These are phyloP conservation scores for Angomonas deanei DNA, from an alignment of 208 protist genomes.

Conservation along the genomic window DNA sequence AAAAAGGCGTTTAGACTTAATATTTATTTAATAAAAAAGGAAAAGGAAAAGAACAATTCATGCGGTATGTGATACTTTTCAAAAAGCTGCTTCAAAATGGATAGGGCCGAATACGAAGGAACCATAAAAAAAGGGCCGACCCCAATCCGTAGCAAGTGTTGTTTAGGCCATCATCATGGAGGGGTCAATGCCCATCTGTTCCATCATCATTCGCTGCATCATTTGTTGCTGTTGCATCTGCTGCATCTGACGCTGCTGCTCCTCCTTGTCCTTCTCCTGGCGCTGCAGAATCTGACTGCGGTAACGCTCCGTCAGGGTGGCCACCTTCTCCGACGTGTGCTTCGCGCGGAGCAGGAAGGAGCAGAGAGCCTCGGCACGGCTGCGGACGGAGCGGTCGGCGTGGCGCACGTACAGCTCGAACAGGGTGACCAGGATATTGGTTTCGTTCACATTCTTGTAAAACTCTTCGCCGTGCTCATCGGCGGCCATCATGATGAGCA, in stretches of 20 bases:
- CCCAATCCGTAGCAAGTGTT: neutral
- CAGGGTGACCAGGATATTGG: constrained; percentile 42
- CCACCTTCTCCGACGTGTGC: constrained; percentile 23
- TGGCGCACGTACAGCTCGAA: constrained; percentile 76
- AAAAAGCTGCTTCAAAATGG: no score
- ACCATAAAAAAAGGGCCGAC: no score
- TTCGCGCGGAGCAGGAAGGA: constrained; percentile 49
- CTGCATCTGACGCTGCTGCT: constrained; percentile 72
- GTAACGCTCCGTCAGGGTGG: constrained; percentile 52
- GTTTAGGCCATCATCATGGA: constrained; percentile 27
- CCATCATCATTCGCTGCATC: constrained; percentile 88
- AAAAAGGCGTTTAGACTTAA: no score
- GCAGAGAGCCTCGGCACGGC: constrained; percentile 61
- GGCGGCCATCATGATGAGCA: constrained; percentile 70
- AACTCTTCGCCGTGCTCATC: constrained; percentile 40
- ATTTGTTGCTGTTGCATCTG: constrained; percentile 79
- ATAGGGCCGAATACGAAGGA: no score
- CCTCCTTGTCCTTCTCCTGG: constrained; percentile 68
- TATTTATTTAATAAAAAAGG: neutral
- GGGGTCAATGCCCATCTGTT: constrained; percentile 81
- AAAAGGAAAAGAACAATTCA: neutral
- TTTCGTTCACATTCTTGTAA: constrained; percentile 43
- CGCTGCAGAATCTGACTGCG: constrained; percentile 69
- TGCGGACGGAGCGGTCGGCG: constrained; percentile 52
- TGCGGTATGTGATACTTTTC: no score